A percentile compares a stretch with the other conserved stretches of the same genome.
phyloP scores from a whole-genome alignment of 345 rosid genomes.

The Rhodamnia argentea region DNA sequence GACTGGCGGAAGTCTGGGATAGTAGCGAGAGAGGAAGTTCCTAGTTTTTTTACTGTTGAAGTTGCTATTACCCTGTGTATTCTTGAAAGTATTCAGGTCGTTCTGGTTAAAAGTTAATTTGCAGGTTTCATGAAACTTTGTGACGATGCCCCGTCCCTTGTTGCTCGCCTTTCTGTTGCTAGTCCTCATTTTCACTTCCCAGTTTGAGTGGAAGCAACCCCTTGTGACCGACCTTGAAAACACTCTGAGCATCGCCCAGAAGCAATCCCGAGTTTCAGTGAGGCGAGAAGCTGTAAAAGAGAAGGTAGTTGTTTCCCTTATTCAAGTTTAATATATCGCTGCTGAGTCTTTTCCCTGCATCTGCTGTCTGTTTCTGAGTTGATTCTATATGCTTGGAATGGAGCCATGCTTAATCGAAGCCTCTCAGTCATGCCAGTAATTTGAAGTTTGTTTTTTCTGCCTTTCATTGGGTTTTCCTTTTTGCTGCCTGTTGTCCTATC shows the following conservation, averaged over 20 bases:
- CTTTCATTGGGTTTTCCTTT: neutral
- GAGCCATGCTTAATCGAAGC: neutral
- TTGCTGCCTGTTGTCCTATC: neutral
- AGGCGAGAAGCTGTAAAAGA: conserved; percentile 75
- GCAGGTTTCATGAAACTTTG: conserved; percentile 4
- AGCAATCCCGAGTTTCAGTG: conserved; percentile 43
- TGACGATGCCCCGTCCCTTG: conserved; percentile 70
- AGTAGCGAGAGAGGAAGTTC: neutral
- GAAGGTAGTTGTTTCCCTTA: conserved; percentile 33
- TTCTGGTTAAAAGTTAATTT: neutral
- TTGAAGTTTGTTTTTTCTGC: neutral
- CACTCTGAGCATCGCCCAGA: conserved; percentile 32
- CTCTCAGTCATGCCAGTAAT: neutral
- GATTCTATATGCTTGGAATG: neutral
- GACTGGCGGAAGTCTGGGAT: neutral
- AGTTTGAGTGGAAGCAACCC: conserved; percentile 91
- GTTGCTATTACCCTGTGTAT: neutral
- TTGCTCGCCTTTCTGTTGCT: conserved; percentile 64
- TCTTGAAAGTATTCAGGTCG: neutral
- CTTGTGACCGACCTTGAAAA: conserved; percentile 55
- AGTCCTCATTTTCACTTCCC: conserved; percentile 70
- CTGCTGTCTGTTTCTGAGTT: neutral
- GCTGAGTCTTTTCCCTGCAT: neutral
- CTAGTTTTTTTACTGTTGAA: neutral
- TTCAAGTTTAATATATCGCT: neutral